Evolutionary conservation across 805 yeast species (phyloP).

Genomic region (Lipomyces kockii): DNA sequence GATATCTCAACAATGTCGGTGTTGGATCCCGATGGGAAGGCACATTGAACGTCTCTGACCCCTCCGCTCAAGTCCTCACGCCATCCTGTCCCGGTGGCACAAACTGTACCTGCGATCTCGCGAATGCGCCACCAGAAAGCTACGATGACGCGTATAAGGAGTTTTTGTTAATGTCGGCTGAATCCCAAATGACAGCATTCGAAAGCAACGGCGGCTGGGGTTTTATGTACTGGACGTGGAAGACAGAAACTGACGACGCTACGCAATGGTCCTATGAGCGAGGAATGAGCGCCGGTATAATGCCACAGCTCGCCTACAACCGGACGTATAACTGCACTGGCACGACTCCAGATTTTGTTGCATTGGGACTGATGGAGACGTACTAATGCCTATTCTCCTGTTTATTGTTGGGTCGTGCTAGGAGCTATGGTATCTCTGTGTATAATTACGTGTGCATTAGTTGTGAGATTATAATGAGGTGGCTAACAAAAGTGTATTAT

Average conservation of each 20-base stretch:
- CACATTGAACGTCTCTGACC: slow-evolving; percentile 47
- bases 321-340: slow-evolving; percentile 39
- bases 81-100: slow-evolving; percentile 49
- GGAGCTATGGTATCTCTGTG: too few species aligned
- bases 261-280: slow-evolving; percentile 46
- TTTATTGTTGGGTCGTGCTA: too few species aligned
- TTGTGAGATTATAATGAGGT: too few species aligned
- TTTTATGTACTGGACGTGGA: slow-evolving; percentile 82
- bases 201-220: slow-evolving; percentile 75
- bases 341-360: slow-evolving; percentile 38
- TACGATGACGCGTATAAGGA: slow-evolving; percentile 62
- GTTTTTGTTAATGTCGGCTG: slow-evolving; percentile 67
- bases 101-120: slow-evolving; percentile 55
- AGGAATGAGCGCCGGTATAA: slow-evolving; percentile 41
- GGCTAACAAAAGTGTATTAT: too few species aligned
- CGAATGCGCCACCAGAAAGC: slow-evolving; percentile 50
- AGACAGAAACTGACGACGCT: slow-evolving; percentile 58
- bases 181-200: slow-evolving; percentile 81
- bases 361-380: slow-evolving; percentile 41
- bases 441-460: too few species aligned
- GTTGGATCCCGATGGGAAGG: slow-evolving; percentile 80
- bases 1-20: slow-evolving; percentile 81
- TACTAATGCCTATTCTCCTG: slow-evolving; percentile 24
- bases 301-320: slow-evolving; percentile 42
- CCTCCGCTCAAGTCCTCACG: slow-evolving; percentile 34